Base-by-base conservation (phyloP, 495 filamentous ascomycete genomes). In the Neurospora sp. region DNA sequence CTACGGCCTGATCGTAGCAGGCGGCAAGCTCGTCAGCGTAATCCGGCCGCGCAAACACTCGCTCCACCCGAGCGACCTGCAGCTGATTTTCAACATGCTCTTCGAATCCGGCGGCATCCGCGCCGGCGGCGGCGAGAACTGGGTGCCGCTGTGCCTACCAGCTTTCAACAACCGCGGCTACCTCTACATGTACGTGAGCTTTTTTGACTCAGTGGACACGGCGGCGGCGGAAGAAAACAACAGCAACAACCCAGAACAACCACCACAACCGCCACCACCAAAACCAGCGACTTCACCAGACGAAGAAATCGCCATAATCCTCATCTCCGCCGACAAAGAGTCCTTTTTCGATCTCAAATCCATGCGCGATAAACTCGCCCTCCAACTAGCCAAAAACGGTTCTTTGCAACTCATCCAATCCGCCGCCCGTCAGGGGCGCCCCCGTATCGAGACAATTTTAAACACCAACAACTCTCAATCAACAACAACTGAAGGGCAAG, bases 41-140 rank as follows among this genome's bases (percentile, higher is more conserved):
- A 89, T 98, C 53, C 86, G 96, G 42, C 96, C 96, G 1, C 94
- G 95, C 78, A 94, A 95, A 72, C 96, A 99, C 82, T 97, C 93
- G 1, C 87, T 99, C 39, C 96, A 98, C 75, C 96, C 96, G 0
- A 94, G 94, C 71, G 96, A 99, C 75, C 87, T 99, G 27, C 95
- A 98, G 75, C 88, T 99, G 39, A 91, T 99, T 38, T 98, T 99
- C 86, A 97, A 97, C 77, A 98, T 99, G 96, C 89, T 99, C n/a
- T 98, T 98, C 75, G 94, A 96, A 79, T 93, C 95, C 4, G 91
- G 92, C 59, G 91, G 92, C 42, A 90, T 99, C 78, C 94, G 94
- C 75, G 82, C 84, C 9, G 93, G 92, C 6, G 96, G 94, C 38
- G 94, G 94, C 18, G 96, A 99, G 80, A 97, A 94, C 76, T 98